These are phyloP conservation scores for Fusarium armeniacum DNA, from an alignment of 2,329 filamentous ascomycete genomes.

Conservation along the genomic window DNA sequence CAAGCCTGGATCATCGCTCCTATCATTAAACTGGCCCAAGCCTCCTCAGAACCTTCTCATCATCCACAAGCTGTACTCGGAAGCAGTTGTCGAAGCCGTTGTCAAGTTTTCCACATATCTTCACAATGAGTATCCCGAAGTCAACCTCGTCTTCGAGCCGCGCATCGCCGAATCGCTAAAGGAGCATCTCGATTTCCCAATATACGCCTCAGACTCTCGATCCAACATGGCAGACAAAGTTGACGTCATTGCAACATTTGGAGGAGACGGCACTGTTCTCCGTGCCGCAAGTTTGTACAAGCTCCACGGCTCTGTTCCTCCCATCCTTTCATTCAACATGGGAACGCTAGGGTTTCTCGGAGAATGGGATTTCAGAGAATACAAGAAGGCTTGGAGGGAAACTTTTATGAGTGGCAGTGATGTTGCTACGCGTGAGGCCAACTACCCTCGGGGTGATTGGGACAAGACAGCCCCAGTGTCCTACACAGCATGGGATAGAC, in stretches of 20 bases:
- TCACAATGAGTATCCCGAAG: slow-evolving; percentile 80
- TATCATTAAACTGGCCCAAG: slow-evolving; percentile 68
- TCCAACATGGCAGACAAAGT: slow-evolving; percentile 80
- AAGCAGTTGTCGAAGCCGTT: slow-evolving; percentile 66
- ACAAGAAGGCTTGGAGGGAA: slow-evolving; percentile 91
- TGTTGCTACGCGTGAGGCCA: slow-evolving; percentile 63
- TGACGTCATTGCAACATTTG: slow-evolving; percentile 89
- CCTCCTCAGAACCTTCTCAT: slow-evolving; percentile 70
- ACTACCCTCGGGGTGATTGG: slow-evolving; percentile 53
- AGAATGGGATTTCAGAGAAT: slow-evolving; percentile 95
- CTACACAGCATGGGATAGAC: slow-evolving; percentile 73
- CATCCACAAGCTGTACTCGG: slow-evolving; percentile 70
- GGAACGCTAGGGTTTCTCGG: slow-evolving; percentile 94
- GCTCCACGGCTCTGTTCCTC: slow-evolving; percentile 83
- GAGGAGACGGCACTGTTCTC: slow-evolving; percentile 75
- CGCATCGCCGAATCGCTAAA: slow-evolving; percentile 80
- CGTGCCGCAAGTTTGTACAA: slow-evolving; percentile 72
- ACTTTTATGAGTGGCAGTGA: slow-evolving; percentile 84
- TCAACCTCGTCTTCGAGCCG: slow-evolving; percentile 87
- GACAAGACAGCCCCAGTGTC: slow-evolving; percentile 38
- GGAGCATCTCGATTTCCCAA: slow-evolving; percentile 76
- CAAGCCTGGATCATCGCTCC: slow-evolving; percentile 66
- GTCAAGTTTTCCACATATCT: slow-evolving; percentile 77
- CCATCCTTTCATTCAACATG: slow-evolving; percentile 96
- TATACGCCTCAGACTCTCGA: slow-evolving; percentile 71